Evolutionary conservation across 352 stramenopile species (phyloP).

Genomic region (Blastocystis hominis): DNA sequence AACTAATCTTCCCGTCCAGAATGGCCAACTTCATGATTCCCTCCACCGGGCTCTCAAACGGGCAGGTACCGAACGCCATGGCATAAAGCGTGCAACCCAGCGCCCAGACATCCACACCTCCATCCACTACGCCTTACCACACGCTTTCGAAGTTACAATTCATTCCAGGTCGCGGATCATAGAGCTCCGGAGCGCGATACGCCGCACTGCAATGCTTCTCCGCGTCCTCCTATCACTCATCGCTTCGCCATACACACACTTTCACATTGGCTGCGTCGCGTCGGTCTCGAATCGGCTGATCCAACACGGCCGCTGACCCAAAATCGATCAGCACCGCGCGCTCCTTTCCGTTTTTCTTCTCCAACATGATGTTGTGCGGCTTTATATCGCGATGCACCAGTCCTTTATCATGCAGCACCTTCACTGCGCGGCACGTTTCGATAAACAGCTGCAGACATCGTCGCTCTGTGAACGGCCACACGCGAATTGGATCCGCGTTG

Average conservation of each 20-base stretch:
- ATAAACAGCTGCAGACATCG: slow-evolving; percentile 49
- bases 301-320: background rate
- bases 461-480: slow-evolving; percentile 51
- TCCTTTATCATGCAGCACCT: slow-evolving; percentile 57
- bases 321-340: slow-evolving; percentile 56
- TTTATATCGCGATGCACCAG: slow-evolving; percentile 55
- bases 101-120: slow-evolving; percentile 48
- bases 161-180: slow-evolving; percentile 51
- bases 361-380: slow-evolving; percentile 57
- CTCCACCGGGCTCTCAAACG: slow-evolving; percentile 52
- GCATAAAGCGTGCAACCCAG: slow-evolving; percentile 56
- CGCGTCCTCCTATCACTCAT: slow-evolving; percentile 36
- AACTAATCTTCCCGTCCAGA: slow-evolving; percentile 45
- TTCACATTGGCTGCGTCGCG: slow-evolving; percentile 41
- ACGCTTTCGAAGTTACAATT: background rate
- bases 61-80: slow-evolving; percentile 56
- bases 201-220: slow-evolving; percentile 58
- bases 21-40: slow-evolving; percentile 56
- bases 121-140: slow-evolving; percentile 29
- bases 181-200: slow-evolving; percentile 54
- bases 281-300: slow-evolving; percentile 18
- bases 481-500: slow-evolving; percentile 23
- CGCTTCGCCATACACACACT: background rate
- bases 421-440: slow-evolving; percentile 24
- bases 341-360: slow-evolving; percentile 6